These are phyloP conservation scores for Sanghuangporus baumii DNA, from an alignment of 1,284 basidiomycete genomes.

Conservation along the genomic window DNA sequence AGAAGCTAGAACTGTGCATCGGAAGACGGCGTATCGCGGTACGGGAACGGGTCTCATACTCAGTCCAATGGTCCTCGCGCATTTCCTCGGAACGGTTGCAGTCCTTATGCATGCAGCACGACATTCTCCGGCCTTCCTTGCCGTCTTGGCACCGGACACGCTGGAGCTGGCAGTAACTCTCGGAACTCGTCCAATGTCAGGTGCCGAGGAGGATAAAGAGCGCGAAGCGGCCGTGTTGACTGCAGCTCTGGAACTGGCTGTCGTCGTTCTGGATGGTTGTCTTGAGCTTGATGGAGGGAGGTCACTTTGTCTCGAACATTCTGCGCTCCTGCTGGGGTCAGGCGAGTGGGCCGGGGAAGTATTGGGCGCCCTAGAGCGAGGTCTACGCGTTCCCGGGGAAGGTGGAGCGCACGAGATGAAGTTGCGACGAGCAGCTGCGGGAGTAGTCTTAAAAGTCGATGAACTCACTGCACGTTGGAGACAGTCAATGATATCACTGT, in stretches of 20 bases:
- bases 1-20: constrained; percentile 58
- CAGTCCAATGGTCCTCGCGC: constrained; percentile 66
- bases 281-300: constrained; percentile 73
- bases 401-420: constrained; percentile 60
- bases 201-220: constrained; percentile 38
- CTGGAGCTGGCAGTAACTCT: constrained; percentile 79
- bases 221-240: constrained; percentile 62
- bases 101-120: constrained; percentile 80
- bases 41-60: constrained; percentile 80
- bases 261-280: constrained; percentile 73
- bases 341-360: constrained; percentile 79
- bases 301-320: constrained; percentile 70
- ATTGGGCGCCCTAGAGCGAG: constrained; percentile 62
- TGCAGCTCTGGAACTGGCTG: constrained; percentile 69
- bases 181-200: constrained; percentile 60
- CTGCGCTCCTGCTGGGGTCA: constrained; percentile 61
- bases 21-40: constrained; percentile 52
- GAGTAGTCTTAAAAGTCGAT: constrained; percentile 76
- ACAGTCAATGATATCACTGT: constrained; percentile 52
- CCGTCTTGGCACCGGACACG: constrained; percentile 73
- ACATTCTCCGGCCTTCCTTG: constrained; percentile 74
- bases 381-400: constrained; percentile 53
- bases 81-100: constrained; percentile 70
- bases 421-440: constrained; percentile 66
- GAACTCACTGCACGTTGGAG: constrained; percentile 74